Percentiles rank a stretch among this genome's conserved stretches.
Evolutionary conservation across 2,329 filamentous ascomycete species (phyloP).

Genomic region (Pseudogymnoascus pannorum): DNA sequence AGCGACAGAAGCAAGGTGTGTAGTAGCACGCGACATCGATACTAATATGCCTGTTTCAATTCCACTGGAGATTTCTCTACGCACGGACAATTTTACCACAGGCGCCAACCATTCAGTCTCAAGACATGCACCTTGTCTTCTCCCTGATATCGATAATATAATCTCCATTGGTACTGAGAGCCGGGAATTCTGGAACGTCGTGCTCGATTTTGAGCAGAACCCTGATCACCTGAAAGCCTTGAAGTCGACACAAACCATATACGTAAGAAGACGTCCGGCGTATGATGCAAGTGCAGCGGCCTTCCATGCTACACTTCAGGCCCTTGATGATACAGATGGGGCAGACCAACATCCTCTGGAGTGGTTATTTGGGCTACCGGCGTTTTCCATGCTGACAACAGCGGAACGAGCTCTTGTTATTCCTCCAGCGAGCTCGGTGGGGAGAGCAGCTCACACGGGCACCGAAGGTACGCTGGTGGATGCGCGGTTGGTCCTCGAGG

Average conservation of each 20-base stretch:
- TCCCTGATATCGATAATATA: constrained; percentile 43
- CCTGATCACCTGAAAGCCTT: constrained; percentile 50
- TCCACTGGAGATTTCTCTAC: constrained; percentile 52
- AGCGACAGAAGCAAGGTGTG: constrained; percentile 79
- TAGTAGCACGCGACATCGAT: constrained; percentile 80
- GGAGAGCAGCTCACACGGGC: constrained; percentile 39
- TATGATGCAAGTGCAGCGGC: constrained; percentile 47
- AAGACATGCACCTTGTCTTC: constrained; percentile 31
- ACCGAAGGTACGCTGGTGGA: constrained; percentile 55
- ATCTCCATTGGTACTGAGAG: constrained; percentile 41
- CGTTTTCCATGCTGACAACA: constrained; percentile 47
- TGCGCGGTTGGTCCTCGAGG: constrained; percentile 49
- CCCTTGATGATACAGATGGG: constrained; percentile 51
- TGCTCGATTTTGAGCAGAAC: constrained; percentile 55
- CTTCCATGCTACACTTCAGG: constrained; percentile 57
- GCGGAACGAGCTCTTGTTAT: constrained; percentile 49
- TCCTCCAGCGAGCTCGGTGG: constrained; percentile 35
- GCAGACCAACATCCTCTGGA: constrained; percentile 45
- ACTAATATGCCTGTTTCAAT: constrained; percentile 72
- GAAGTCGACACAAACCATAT: constrained; percentile 52
- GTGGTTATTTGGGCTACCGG: constrained; percentile 53
- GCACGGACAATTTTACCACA: constrained; percentile 16
- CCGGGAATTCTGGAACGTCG: constrained; percentile 60
- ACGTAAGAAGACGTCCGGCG: constrained; percentile 51
- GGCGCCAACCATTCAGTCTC: constrained; percentile 10